Conservation (phyloP, 768 basidiomycete genomes). For the Hirschioporus abietinus region DNA sequence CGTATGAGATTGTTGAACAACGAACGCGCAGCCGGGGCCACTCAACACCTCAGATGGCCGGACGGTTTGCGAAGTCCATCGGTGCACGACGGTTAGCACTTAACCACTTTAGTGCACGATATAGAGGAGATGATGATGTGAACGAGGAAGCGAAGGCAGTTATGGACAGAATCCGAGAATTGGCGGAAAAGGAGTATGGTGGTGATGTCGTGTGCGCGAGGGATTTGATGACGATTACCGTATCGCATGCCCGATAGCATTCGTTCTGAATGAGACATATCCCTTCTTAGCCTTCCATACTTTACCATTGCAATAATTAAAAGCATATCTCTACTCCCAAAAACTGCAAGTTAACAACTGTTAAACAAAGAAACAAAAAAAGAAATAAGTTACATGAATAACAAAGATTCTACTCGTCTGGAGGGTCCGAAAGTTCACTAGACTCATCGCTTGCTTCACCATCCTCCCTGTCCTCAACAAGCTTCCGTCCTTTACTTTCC, state of each 20-base stretch:
- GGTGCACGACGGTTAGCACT: slow-evolving; percentile 59
- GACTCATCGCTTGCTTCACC: slow-evolving; percentile 82
- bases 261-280: neutral
- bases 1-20: slow-evolving; percentile 52
- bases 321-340: neutral
- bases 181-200: slow-evolving; percentile 51
- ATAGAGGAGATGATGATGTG: slow-evolving; percentile 58
- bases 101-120: slow-evolving; percentile 84
- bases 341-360: neutral
- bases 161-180: slow-evolving; percentile 56
- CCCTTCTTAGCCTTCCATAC: neutral
- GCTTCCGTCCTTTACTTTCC: slow-evolving; percentile 43
- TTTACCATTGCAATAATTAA: neutral
- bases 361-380: neutral
- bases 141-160: slow-evolving; percentile 42
- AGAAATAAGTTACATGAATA: neutral
- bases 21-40: slow-evolving; percentile 76
- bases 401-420: slow-evolving; percentile 40
- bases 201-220: slow-evolving; percentile 63
- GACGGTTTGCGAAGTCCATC: slow-evolving; percentile 65
- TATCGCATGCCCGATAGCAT: slow-evolving; percentile 22
- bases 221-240: slow-evolving; percentile 69
- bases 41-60: slow-evolving; percentile 91
- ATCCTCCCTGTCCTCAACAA: slow-evolving; percentile 74
- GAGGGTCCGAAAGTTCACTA: slow-evolving; percentile 72